Evolutionary conservation across 2,329 filamentous ascomycete species (phyloP).

Genomic region (Penicillium sp.): DNA sequence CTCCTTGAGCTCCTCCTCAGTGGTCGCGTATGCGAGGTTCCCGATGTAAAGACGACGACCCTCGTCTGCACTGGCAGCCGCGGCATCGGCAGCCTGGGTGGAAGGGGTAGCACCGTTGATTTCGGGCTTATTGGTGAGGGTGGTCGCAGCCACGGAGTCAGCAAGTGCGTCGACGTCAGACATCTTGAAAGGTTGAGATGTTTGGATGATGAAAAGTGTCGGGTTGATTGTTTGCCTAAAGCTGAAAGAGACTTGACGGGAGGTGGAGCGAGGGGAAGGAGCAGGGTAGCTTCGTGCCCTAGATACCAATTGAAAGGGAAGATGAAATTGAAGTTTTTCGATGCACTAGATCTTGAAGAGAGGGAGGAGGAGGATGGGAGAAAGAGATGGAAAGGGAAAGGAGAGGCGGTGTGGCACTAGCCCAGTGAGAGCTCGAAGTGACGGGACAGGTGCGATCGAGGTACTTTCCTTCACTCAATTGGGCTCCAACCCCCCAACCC

Average conservation of each 20-base stretch:
- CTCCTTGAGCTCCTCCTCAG: constrained; percentile 99
- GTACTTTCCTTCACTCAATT: background rate
- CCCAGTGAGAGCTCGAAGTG: constrained; percentile 7
- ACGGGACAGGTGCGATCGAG: background rate
- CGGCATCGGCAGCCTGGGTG: constrained; percentile 75
- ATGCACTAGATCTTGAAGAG: constrained; percentile 22
- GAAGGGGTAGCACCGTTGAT: constrained; percentile 61
- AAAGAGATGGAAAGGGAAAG: constrained; percentile 20
- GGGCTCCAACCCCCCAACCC: background rate
- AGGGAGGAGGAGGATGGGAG: constrained; percentile 22
- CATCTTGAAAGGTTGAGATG: constrained; percentile 62
- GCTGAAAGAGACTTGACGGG: constrained; percentile 53
- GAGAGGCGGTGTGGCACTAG: constrained; percentile 24
- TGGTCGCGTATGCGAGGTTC: constrained; percentile 99
- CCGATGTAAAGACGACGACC: constrained; percentile 99
- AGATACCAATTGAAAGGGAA: constrained; percentile 51
- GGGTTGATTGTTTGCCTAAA: constrained; percentile 28
- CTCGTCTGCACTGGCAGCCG: constrained; percentile 95
- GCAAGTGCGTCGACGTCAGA: constrained; percentile 72
- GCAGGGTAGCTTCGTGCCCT: constrained; percentile 89
- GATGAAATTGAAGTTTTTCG: constrained; percentile 23
- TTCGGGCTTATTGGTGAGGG: constrained; percentile 54
- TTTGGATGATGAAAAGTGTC: constrained; percentile 30
- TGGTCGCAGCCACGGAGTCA: constrained; percentile 65
- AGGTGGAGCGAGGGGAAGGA: constrained; percentile 46